phyloP scores from a whole-genome alignment of 2,329 filamentous ascomycete species.

The Tolypocladium capitatum region DNA sequence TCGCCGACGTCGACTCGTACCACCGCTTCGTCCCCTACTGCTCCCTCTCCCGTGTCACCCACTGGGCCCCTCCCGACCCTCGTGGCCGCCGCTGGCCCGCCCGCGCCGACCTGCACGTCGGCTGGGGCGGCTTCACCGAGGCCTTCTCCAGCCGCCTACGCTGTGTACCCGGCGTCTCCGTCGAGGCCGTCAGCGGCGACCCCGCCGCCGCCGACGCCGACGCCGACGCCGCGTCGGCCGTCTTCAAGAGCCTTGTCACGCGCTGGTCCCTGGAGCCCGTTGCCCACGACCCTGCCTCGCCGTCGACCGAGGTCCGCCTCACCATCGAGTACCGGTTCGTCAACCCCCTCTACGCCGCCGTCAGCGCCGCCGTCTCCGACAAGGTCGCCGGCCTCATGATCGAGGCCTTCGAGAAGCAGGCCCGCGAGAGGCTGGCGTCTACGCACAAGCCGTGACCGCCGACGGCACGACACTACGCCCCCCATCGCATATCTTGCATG shows the following conservation, averaged over 20 bases:
- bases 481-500: background rate
- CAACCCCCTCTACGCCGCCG: conserved; percentile 74
- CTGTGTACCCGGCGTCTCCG: conserved; percentile 58
- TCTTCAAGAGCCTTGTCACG: conserved; percentile 58
- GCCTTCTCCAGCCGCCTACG: conserved; percentile 68
- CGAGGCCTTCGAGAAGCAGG: conserved; percentile 78
- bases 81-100: conserved; percentile 49
- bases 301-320: conserved; percentile 57
- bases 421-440: conserved; percentile 31
- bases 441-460: background rate
- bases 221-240: conserved; percentile 26
- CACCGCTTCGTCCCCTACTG: conserved; percentile 85
- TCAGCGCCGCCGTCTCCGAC: conserved; percentile 70
- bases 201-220: conserved; percentile 28
- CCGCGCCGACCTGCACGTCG: conserved; percentile 66
- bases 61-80: conserved; percentile 46
- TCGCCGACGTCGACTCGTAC: conserved; percentile 83
- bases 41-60: conserved; percentile 60
- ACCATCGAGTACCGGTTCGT: conserved; percentile 71
- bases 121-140: conserved; percentile 75
- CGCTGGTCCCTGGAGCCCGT: conserved; percentile 51
- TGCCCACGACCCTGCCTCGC: conserved; percentile 6
- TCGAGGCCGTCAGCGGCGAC: conserved; percentile 64
- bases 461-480: background rate
- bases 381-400: conserved; percentile 84